Percentiles rank a stretch among this genome's conserved stretches.
phyloP scores from a whole-genome alignment of 768 basidiomycete genomes.

The Leccinum subtestaceum region DNA sequence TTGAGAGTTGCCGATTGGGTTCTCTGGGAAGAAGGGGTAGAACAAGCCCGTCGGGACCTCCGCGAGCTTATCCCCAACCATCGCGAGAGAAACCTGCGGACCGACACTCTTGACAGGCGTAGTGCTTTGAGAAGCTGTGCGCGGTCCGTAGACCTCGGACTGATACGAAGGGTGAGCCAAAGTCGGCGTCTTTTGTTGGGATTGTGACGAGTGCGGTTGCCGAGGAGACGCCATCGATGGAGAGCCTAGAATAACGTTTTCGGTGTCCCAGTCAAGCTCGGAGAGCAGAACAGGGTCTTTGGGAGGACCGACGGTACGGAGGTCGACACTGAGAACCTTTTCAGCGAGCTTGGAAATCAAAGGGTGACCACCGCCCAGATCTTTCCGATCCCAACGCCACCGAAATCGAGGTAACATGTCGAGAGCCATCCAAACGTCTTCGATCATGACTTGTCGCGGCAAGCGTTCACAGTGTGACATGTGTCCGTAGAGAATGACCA shows the following conservation, averaged over 20 bases:
- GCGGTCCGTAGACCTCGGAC: conserved; percentile 35
- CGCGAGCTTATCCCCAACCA: conserved; percentile 42
- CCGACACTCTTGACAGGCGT: conserved; percentile 28
- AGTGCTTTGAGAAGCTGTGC: conserved; percentile 25
- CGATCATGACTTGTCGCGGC: conserved; percentile 60
- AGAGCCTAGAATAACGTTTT: conserved; percentile 30
- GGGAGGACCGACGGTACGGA: conserved; percentile 49
- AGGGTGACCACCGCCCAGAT: conserved; percentile 77
- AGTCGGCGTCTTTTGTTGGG: conserved; percentile 37
- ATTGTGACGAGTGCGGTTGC: conserved; percentile 28
- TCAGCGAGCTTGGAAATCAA: conserved; percentile 80
- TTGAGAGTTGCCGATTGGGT: conserved; percentile 26
- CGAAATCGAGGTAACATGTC: conserved; percentile 87
- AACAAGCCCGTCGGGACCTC: conserved; percentile 70
- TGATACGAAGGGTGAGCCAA: conserved; percentile 34
- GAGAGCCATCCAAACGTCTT: conserved; percentile 84
- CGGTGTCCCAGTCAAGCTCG: conserved; percentile 47
- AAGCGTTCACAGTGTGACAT: conserved; percentile 76
- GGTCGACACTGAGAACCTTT: conserved; percentile 70
- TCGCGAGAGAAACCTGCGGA: conserved; percentile 21
- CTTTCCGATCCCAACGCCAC: conserved; percentile 90
- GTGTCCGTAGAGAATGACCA: conserved; percentile 87
- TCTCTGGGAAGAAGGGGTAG: conserved; percentile 76
- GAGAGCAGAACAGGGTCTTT: conserved; percentile 42
- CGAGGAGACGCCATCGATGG: conserved; percentile 26